Evolutionary conservation across 768 basidiomycete species (phyloP).

Genomic region (Termitomyces eurrhizus): DNA sequence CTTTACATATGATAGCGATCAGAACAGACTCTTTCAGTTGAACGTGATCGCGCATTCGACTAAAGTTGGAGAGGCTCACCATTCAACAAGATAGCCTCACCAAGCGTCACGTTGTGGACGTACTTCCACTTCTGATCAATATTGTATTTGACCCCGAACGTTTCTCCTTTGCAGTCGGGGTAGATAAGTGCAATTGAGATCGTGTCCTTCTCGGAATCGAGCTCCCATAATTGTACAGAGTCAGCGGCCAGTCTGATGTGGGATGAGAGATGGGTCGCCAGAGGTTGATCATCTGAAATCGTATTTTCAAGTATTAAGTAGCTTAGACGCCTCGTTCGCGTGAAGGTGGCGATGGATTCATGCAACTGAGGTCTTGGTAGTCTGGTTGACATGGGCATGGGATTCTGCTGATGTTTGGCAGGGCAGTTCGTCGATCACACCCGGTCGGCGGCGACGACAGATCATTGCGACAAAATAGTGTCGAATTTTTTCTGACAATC

Average conservation of each 20-base stretch:
- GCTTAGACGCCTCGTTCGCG: constrained; percentile 26
- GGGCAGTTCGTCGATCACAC: constrained; percentile 20
- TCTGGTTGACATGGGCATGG: constrained; percentile 38
- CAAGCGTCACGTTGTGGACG: constrained; percentile 37
- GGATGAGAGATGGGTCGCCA: constrained; percentile 52
- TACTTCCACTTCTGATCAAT: constrained; percentile 51
- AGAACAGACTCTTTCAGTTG: not conserved
- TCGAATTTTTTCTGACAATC: not conserved
- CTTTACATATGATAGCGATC: no score
- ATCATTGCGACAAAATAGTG: constrained; percentile 21
- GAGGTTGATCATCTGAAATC: constrained; percentile 49
- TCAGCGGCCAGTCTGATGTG: constrained; percentile 47
- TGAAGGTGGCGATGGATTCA: constrained; percentile 39
- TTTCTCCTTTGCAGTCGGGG: constrained; percentile 50
- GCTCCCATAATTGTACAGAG: constrained; percentile 38
- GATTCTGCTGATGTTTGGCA: constrained; percentile 30
- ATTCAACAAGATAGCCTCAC: constrained; percentile 50
- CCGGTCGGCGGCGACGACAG: constrained; percentile 30
- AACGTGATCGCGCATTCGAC: not conserved
- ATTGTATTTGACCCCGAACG: constrained; percentile 39
- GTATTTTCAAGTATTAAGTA: constrained; percentile 22
- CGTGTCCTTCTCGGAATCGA: constrained; percentile 34
- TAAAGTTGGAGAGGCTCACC: constrained; percentile 22
- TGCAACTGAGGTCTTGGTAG: constrained; percentile 25
- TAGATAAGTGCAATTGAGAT: constrained; percentile 41